Evolutionary conservation across 371 early-diverging fungal species (phyloP), one percentile per base, ranked within the genome.

Genomic region (Syncephalis plumigaleata): DNA sequence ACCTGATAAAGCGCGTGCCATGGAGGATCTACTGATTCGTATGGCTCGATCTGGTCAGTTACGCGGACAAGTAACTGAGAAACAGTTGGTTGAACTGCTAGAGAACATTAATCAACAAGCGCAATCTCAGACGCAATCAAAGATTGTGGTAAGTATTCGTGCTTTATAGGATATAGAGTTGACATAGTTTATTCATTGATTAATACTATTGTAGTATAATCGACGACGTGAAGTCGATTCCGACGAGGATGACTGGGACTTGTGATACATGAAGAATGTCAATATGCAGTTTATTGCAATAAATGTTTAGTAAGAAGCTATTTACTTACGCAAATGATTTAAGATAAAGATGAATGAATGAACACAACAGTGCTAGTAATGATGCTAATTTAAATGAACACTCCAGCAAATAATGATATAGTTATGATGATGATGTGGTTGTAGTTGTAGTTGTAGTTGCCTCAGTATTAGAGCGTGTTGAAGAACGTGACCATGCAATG

Each of bases 11-110:
- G 91, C 88, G 3, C 74, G 89, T 21, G 79, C 78, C 1, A 88
- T 94, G 8, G 91, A 90, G 54, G 90, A 91, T 55, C 59, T 89
- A 49, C 62, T 94, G 51, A 73, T 94, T 47, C 73, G 83, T 38
- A 87, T 91, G 87, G 88, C 87, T 2, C 84, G 77, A 57, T 61
- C 71, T 11, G 85, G 87, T 9, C 90, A 87, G 59, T 64, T 94
- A 40, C 67, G 82, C 25, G 68, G 70, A 44, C 84, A 83, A 61
- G 75, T 93, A 9, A 75, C 75, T 36, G 91, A 94, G 55, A 60
- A 70, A 25, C 82, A 84, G 59, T 62, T 94, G 47, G 86, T 89
- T 57, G 87, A 80, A 47, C 61, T 91, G 47, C 68, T 91, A 44
- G 81, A 78, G 46, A 81, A 88, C 57, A 71, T 94, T 50, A 87